Evolutionary conservation across 768 basidiomycete species (phyloP).

Genomic region (Suillus brevipes): DNA sequence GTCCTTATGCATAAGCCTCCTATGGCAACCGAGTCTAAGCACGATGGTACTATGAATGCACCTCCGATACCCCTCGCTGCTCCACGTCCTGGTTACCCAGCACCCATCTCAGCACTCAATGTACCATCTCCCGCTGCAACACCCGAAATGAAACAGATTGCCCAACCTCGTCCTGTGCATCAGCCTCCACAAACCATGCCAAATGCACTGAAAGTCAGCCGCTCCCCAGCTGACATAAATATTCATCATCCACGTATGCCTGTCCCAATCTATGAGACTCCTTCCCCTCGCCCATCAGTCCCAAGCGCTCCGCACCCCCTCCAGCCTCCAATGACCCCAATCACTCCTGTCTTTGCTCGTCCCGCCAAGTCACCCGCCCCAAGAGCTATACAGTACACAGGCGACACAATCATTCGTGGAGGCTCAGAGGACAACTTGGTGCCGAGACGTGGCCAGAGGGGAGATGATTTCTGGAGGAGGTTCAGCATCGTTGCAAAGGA

Average conservation of each 20-base stretch:
- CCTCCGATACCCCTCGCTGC: constrained; percentile 54
- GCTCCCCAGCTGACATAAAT: constrained; percentile 17
- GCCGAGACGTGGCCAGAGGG: constrained; percentile 67
- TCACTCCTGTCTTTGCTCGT: constrained; percentile 73
- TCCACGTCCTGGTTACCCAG: constrained; percentile 73
- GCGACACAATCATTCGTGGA: constrained; percentile 62
- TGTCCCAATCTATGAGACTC: constrained; percentile 34
- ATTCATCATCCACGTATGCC: constrained; percentile 26
- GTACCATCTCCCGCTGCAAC: constrained; percentile 49
- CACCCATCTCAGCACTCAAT: constrained; percentile 66
- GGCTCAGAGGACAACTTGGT: constrained; percentile 67
- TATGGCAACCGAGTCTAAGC: constrained; percentile 22
- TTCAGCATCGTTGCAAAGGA: constrained; percentile 83
- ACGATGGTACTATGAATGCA: constrained; percentile 13
- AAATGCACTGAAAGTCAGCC: constrained; percentile 19
- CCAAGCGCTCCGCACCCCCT: constrained; percentile 70
- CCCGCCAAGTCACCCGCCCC: constrained; percentile 44
- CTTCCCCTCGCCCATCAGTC: constrained; percentile 33
- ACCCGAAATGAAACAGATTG: constrained; percentile 34
- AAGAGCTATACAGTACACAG: constrained; percentile 48
- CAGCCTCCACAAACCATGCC: constrained; percentile 13
- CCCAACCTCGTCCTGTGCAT: constrained; percentile 20
- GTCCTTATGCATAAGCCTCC: constrained; percentile 4
- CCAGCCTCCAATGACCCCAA: constrained; percentile 75
- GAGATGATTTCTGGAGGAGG: constrained; percentile 85